phyloP scores from a whole-genome alignment of 306 rosid species.

The Begonia peltatifolia region DNA sequence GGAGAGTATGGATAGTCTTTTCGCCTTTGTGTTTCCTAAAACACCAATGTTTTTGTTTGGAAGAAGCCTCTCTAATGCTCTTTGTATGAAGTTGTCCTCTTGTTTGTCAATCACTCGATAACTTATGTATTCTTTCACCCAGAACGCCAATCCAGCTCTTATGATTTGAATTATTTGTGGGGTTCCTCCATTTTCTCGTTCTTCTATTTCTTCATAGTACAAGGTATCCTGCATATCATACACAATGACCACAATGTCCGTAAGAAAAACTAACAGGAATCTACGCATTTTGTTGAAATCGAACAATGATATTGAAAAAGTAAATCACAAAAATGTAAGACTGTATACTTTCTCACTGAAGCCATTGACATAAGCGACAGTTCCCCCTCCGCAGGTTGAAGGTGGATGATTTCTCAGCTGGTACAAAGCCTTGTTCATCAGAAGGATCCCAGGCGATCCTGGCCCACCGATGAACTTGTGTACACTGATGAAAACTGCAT shows the following conservation, averaged over 20 bases:
- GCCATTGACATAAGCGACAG: constrained; percentile 62
- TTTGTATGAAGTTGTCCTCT: constrained; percentile 31
- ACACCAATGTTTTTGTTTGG: constrained; percentile 38
- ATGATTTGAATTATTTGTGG: constrained; percentile 75
- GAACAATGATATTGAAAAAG: too few species aligned
- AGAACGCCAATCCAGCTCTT: constrained; percentile 74
- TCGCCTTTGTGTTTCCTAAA: constrained; percentile 38
- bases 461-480: constrained; percentile 85
- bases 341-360: constrained; percentile 38
- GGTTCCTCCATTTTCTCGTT: constrained; percentile 78
- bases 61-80: constrained; percentile 42
- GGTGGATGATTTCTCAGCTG: constrained; percentile 39
- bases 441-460: constrained; percentile 56
- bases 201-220: constrained; percentile 56
- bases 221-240: constrained; percentile 49
- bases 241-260: too few species aligned
- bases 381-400: constrained; percentile 84
- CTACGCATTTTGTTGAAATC: too few species aligned
- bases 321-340: too few species aligned
- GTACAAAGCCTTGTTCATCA: constrained; percentile 48
- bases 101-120: constrained; percentile 41
- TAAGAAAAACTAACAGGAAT: too few species aligned
- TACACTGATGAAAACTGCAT: constrained; percentile 55
- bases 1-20: constrained; percentile 64
- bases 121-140: constrained; percentile 70